Base-by-base conservation (phyloP, 805 yeast genomes). In the Debaryomyces tyrocola region DNA sequence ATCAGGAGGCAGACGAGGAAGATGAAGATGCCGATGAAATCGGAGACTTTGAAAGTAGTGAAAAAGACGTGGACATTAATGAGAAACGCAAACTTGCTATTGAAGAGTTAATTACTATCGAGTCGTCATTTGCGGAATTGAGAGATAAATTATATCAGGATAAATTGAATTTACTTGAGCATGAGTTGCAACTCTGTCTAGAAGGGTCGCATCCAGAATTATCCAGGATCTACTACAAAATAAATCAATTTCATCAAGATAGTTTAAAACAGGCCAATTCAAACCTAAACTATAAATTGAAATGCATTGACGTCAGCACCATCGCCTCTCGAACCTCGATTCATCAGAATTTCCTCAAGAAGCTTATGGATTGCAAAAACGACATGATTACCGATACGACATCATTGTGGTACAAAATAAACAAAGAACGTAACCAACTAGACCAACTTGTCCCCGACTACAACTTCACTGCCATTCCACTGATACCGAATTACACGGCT, bases 181-280 rank as follows among this genome's bases (percentile, higher is more conserved):
- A 86, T 38, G 99, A 94, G 63, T 70, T 92, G 50, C 85, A 85
- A 57, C 80, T 92, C 77, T 91, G 98, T 67, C 70, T 84, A 29
- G 85, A 84, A 51, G 97, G 97, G 10, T 80, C 90, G 17, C 99
- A 94, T 65, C 98, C 98, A 0, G 97, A 91, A 56, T 76, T 92
- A 45, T 78, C 87, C 33, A 77, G 80, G 40, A 85, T 87, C 44
- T 82, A 86, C 62, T 78, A 77, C 55, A 81, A 83, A 64, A 82
- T 94, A 43, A 87, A 85, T 48, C 79, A 80, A 37, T 83, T 85
- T 53, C 83, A 90, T 53, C 89, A 89, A 53, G 83, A 82, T 48
- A 85, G 84, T 62, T 69, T 90, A 20, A 72, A 59, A 46, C 54
- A 67, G 46, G 74, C 77, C 39, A 69, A 73, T 49, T 59, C 66